phyloP scores from a whole-genome alignment of 495 filamentous ascomycete species.

The Daldinia decipiens region DNA sequence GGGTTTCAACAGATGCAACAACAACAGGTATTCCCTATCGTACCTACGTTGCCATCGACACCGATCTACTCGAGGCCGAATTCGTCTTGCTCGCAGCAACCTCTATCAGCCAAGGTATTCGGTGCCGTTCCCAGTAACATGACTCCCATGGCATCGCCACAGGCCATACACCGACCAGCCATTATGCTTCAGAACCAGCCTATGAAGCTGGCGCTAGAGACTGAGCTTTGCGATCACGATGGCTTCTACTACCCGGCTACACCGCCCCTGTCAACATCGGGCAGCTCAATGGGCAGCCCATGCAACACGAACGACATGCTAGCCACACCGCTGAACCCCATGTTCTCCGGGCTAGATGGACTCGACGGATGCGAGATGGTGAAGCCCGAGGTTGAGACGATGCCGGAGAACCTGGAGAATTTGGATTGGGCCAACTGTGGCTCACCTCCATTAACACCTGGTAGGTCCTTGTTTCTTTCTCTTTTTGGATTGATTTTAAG shows the following conservation, averaged over 20 bases:
- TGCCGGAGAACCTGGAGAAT: constrained; percentile 78
- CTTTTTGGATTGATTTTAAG: constrained; percentile 33
- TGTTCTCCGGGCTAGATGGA: constrained; percentile 78
- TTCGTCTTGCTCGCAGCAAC: constrained; percentile 67
- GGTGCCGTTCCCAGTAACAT: constrained; percentile 65
- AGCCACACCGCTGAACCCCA: constrained; percentile 82
- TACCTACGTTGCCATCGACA: constrained; percentile 67
- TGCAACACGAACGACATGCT: constrained; percentile 76
- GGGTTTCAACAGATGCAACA: constrained; percentile 57
- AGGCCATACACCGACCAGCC: constrained; percentile 79
- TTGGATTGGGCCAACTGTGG: constrained; percentile 75
- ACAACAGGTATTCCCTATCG: constrained; percentile 63
- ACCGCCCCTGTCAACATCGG: constrained; percentile 85
- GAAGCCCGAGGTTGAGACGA: constrained; percentile 81
- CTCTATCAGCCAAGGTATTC: constrained; percentile 72
- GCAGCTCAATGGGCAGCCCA: constrained; percentile 87
- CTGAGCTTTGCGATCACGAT: constrained; percentile 74
- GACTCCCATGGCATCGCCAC: constrained; percentile 83
- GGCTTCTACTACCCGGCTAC: constrained; percentile 84
- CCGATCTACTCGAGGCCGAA: constrained; percentile 81
- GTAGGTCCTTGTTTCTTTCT: constrained; percentile 66
- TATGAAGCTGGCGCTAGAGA: constrained; percentile 80
- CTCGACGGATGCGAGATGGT: constrained; percentile 78
- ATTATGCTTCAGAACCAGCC: constrained; percentile 76
- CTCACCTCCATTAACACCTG: constrained; percentile 92